Evolutionary conservation across 495 filamentous ascomycete species (phyloP), one percentile per base, ranked within the genome.

Genomic region (Oleoguttula mirabilis): DNA sequence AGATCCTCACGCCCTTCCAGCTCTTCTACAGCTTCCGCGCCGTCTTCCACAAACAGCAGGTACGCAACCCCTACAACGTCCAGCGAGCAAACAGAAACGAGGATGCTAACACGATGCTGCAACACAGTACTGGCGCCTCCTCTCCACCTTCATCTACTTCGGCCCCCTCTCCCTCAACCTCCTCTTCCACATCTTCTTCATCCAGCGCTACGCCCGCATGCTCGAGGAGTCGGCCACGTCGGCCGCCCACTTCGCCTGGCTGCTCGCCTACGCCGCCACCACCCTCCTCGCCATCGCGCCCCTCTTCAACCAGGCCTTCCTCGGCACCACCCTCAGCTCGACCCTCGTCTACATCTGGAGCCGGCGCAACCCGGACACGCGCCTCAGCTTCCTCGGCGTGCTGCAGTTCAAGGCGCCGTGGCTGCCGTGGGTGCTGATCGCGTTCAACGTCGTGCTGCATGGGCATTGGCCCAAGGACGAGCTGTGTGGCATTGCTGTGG

Each of bases 321-420:
- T 98, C 10, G 90, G 90, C 23, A 80, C 83, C 22, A 83, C 92
- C 14, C 70, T 96, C 12, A 90, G 82, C 5, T 88, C 82, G 32
- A 88, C 79, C 8, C 66, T 98, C 36, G 88, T 95, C n/a, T 98
- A 98, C 60, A 93, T 98, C 58, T 98, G 90, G 90, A 87, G 86
- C 45, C 72, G 92, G 21, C 75, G 88, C 37, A 96, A 98, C 61
- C 90, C 90, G 3, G 83, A 93, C 45, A 87, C 86, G 10, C 72
- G 83, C 31, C 68, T 98, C 21, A 93, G 84, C 61, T 93, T 98
- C 61, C 60, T 98, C 27, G 92, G 90, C 1, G 48, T 98, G 41
- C 56, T 96, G 39, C 81, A 87, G 5, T 98, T 98, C 64, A 82
- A 80, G 0, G 90, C 90, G 27, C 92, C 90, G 2, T 98, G 88